A percentile compares a stretch with the other conserved stretches of the same genome.
phyloP scores from a whole-genome alignment of 2,329 filamentous ascomycete species.

The Penicillium polonicum region DNA sequence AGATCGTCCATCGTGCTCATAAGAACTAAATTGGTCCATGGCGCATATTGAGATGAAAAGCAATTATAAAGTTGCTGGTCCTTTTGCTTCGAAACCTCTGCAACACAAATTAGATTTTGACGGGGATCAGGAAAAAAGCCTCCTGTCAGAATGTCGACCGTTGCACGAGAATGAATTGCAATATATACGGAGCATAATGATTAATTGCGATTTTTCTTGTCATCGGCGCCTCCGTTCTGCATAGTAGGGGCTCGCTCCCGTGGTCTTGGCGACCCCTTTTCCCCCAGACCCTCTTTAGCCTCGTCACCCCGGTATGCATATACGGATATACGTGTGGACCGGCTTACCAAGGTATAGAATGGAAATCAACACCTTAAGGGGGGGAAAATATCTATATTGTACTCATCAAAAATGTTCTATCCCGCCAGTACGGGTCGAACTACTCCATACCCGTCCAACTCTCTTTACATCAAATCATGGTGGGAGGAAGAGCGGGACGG shows the following conservation, averaged over 20 bases:
- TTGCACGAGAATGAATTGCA: not conserved
- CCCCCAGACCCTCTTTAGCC: not conserved
- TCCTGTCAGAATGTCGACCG: not conserved
- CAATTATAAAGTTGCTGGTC: not conserved
- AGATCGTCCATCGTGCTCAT: not conserved
- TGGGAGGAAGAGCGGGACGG: not conserved
- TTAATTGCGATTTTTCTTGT: not conserved
- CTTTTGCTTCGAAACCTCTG: not conserved
- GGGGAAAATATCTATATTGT: not conserved
- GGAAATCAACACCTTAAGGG: too few species aligned
- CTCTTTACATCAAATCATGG: not conserved
- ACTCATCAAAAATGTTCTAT: not conserved
- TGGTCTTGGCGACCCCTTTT: not conserved
- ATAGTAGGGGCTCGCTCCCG: not conserved
- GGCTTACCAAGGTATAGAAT: not conserved
- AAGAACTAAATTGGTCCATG: not conserved
- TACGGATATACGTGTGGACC: not conserved
- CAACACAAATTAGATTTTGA: not conserved
- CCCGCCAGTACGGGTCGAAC: not conserved
- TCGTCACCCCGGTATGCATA: constrained; percentile 2
- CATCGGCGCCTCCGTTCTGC: constrained; percentile 7
- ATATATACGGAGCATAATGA: not conserved
- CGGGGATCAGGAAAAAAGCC: not conserved
- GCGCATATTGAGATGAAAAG: not conserved
- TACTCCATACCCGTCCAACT: not conserved